Base-by-base conservation (phyloP, 331 rosid species). In the Cydonia oblonga region DNA sequence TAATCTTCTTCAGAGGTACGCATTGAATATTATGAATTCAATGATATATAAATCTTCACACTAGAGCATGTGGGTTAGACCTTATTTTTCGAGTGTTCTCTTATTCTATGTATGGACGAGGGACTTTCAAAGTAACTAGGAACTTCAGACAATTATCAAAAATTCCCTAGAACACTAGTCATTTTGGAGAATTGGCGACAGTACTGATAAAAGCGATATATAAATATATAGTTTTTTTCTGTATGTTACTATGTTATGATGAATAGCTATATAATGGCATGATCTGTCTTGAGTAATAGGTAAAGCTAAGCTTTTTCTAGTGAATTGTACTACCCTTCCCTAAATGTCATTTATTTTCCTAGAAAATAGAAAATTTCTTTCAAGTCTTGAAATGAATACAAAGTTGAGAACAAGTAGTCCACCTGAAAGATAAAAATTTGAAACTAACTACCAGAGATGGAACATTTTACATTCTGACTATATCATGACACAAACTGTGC, bases 1-100 rank as follows among this genome's bases (percentile, higher is more conserved):
- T 86, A 93, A 93, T 87, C 97, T 93, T 81, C 97, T 93, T 78
- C 96, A 85, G 81, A 87, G 97, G 98, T 93, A 81, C 73, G 86
- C 66, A 20, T 65, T 30, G 38, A 79, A 7, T 44, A 22, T 10
- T 25, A 57, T 38, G 75, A 58, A 66, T 32, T 24, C 51, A 64
- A 24, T 30, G 62, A 60, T 51, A 28, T 69, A 71, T 38, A 38
- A 38, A 69, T 64, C 62, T 75, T 46, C 16, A 58, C 64, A 35
- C 30, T 57, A 26, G 72, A 67, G 52, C 13, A 69, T 24, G 4
- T 24, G 26, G 73, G 49, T 22, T 3, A 13, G 66, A 25, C 52
- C 35, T 22, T 64, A 49, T 49, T 49, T 49, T 49, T 49, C 4
- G 2, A 49, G 54, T 49, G 54, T 49, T 49, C 9, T 49, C 54